Conservation (phyloP, 139 green algal species). For the Chlamydomonas sp. region DNA sequence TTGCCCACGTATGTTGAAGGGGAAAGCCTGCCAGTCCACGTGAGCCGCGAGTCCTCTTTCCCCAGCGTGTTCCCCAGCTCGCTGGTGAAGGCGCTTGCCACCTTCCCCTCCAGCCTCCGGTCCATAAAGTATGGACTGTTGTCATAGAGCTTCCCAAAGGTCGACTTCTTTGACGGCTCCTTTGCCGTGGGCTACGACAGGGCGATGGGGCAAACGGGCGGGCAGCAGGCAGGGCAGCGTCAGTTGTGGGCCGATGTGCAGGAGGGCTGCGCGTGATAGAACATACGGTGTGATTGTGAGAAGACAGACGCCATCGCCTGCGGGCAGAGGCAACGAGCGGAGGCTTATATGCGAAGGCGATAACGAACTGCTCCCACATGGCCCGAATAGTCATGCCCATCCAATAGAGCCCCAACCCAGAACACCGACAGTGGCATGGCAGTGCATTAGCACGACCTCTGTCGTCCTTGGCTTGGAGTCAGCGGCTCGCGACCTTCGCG, state of each 20-base stretch:
- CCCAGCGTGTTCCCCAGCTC: neutral
- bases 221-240: neutral
- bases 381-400: too few relatives aligned
- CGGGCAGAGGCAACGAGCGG: too few relatives aligned
- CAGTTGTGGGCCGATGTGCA: neutral
- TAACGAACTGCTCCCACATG: too few relatives aligned
- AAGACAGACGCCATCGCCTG: too few relatives aligned
- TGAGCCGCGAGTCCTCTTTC: neutral
- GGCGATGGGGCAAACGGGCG: neutral
- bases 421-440: too few relatives aligned
- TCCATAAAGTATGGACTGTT: conserved; percentile 33
- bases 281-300: too few relatives aligned
- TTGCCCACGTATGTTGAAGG: conserved; percentile 5
- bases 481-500: neutral
- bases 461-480: neutral
- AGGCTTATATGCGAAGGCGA: too few relatives aligned
- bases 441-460: too few relatives aligned
- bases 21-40: conserved; percentile 3
- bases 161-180: conserved; percentile 22
- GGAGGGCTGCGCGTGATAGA: too few relatives aligned
- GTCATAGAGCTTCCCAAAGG: conserved; percentile 29
- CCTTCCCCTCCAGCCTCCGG: neutral
- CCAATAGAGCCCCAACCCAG: too few relatives aligned
- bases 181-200: conserved; percentile 11
- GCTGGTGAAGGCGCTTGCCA: neutral